Percentiles rank a stretch among this genome's conserved stretches.
These are phyloP conservation scores for Gentiana macrophylla DNA, from an alignment of 257 asterid species.

Conservation along the genomic window DNA sequence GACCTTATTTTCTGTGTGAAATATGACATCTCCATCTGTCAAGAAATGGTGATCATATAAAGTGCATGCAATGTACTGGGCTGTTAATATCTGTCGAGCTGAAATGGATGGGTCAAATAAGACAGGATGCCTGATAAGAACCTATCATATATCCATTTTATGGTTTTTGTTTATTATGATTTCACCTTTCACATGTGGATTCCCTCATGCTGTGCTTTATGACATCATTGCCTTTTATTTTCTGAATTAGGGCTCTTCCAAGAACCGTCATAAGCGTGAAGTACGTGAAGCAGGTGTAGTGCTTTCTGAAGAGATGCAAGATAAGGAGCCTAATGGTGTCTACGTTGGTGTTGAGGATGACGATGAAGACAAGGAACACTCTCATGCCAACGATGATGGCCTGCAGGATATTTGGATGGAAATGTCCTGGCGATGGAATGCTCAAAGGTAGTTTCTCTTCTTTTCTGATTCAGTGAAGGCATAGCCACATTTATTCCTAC, in stretches of 20 bases:
- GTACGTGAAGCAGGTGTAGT: constrained; percentile 16
- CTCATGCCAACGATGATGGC: constrained; percentile 50
- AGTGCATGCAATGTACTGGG: no score
- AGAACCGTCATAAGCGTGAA: constrained; percentile 20
- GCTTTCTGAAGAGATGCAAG: constrained; percentile 17
- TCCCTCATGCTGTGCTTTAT: not conserved
- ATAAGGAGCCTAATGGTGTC: constrained; percentile 25
- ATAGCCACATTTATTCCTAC: not conserved
- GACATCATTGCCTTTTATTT: not conserved
- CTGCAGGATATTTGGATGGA: constrained; percentile 76
- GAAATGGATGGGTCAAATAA: no score
- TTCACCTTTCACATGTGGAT: not conserved
- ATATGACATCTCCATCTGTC: no score
- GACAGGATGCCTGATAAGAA: not conserved
- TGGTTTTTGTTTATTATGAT: not conserved
- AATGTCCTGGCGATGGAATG: constrained; percentile 68
- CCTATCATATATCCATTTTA: not conserved
- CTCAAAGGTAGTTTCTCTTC: constrained; percentile 60
- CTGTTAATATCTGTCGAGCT: no score
- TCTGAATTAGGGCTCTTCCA: constrained; percentile 23
- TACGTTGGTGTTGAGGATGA: constrained; percentile 59
- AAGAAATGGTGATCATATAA: no score
- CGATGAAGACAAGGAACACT: constrained; percentile 34
- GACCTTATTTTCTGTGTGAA: no score
- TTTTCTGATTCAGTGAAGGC: not conserved